Conservation (phyloP, 164 flowering plant species). For the Cinnamomum chago region DNA sequence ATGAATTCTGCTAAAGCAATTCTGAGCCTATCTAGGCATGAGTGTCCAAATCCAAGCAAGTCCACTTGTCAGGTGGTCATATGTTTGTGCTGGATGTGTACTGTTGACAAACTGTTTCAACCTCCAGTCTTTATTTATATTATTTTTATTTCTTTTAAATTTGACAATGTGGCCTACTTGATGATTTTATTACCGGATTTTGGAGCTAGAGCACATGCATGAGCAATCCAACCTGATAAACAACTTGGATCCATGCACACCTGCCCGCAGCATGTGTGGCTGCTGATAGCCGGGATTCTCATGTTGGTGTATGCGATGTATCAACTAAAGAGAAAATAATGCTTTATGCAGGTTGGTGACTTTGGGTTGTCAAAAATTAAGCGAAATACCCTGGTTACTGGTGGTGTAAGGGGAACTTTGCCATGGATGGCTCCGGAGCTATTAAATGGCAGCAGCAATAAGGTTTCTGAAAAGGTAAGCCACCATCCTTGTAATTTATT, state of each 20-base stretch:
- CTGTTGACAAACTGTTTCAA: background rate
- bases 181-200: background rate
- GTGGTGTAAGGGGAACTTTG: slow-evolving; percentile 97
- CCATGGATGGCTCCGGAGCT: slow-evolving; percentile 99
- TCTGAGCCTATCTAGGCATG: background rate
- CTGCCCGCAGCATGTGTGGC: background rate
- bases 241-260: background rate
- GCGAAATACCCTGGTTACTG: slow-evolving; percentile 92
- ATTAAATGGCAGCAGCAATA: slow-evolving; percentile 87
- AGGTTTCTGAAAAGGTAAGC: slow-evolving; percentile 93
- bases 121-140: too few species aligned
- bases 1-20: background rate
- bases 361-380: slow-evolving; percentile 96
- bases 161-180: background rate
- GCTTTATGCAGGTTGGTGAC: slow-evolving; percentile 76
- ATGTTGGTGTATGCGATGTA: background rate
- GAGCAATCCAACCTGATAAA: background rate
- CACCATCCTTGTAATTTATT: background rate
- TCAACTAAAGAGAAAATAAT: background rate
- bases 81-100: background rate
- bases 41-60: background rate
- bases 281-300: background rate
- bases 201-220: background rate
- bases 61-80: background rate
- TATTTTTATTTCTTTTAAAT: background rate